A percentile compares a stretch with the other conserved stretches of the same genome.
Conservation (phyloP, 805 yeast species). For the Ogataea nakhonphanomensis region DNA sequence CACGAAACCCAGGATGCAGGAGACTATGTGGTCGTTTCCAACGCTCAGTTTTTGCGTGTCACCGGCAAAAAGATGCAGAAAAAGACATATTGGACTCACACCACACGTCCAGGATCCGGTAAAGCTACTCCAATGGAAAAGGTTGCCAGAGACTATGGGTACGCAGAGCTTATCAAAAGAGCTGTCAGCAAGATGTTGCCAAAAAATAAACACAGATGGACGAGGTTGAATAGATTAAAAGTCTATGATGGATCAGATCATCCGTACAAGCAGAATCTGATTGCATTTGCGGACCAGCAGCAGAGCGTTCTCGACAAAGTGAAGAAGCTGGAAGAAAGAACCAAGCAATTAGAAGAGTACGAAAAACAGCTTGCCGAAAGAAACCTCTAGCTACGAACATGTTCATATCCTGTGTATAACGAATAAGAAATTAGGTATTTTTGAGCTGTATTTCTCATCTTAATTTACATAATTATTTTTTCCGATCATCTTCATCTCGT, state of each 20-base stretch:
- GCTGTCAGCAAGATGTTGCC: conserved; percentile 98
- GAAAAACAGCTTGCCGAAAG: conserved; percentile 27
- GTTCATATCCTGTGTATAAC: conserved; percentile 3
- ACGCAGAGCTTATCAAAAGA: conserved; percentile 74
- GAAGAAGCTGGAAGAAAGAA: conserved; percentile 34
- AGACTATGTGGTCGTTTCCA: conserved; percentile 95
- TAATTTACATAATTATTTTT: conserved; percentile 5
- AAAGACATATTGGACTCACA: conserved; percentile 85
- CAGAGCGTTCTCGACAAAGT: conserved; percentile 45
- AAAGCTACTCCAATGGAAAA: conserved; percentile 79
- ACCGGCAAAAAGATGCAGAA: conserved; percentile 82
- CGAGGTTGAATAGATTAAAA: conserved; percentile 79
- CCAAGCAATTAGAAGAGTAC: conserved; percentile 24
- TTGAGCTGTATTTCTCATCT: not conserved
- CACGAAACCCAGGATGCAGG: conserved; percentile 84
- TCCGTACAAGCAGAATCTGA: conserved; percentile 78
- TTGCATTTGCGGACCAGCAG: conserved; percentile 82
- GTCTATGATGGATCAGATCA: conserved; percentile 84
- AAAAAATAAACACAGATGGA: conserved; percentile 76
- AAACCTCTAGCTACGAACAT: conserved; percentile 10
- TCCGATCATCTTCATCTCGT: conserved; percentile 22
- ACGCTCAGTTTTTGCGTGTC: conserved; percentile 75
- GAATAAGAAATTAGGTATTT: not conserved
- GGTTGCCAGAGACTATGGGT: conserved; percentile 74
- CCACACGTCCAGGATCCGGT: conserved; percentile 85